Percentiles rank a stretch among this genome's conserved stretches.
These are phyloP conservation scores for Pestalotiopsis sp. DNA, from an alignment of 2,329 filamentous ascomycete species.

Conservation along the genomic window DNA sequence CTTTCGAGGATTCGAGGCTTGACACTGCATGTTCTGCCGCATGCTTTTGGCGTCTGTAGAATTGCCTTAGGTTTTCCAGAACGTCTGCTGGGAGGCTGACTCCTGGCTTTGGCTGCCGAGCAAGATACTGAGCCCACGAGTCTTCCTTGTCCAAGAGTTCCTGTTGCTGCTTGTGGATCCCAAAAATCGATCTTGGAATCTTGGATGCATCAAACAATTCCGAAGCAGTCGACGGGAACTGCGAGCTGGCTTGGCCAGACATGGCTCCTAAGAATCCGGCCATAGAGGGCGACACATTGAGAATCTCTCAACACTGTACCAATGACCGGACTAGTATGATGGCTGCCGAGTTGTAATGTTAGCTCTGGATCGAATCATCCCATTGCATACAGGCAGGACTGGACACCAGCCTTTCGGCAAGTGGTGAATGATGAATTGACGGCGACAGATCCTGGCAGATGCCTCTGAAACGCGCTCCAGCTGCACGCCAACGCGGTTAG, in stretches of 20 bases:
- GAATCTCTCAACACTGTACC: background rate
- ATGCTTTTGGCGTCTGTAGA: constrained; percentile 17
- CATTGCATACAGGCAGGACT: background rate
- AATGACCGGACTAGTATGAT: background rate
- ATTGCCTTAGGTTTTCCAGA: constrained; percentile 25
- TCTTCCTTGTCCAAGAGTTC: constrained; percentile 46
- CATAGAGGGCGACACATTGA: background rate
- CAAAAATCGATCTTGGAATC: constrained; percentile 43
- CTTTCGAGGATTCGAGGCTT: background rate
- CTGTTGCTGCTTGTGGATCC: constrained; percentile 50
- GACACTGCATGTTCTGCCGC: constrained; percentile 6
- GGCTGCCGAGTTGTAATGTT: background rate
- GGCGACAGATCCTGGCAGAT: background rate
- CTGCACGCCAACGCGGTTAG: background rate
- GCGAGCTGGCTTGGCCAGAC: constrained; percentile 12
- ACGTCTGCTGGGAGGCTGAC: constrained; percentile 36
- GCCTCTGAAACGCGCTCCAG: background rate
- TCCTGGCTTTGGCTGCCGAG: constrained; percentile 21
- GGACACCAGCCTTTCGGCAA: background rate
- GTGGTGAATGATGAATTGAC: background rate
- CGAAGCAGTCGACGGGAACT: constrained; percentile 17
- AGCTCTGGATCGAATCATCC: background rate
- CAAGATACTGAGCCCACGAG: constrained; percentile 35
- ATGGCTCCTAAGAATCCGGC: background rate
- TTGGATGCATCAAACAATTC: constrained; percentile 29